Conservation (phyloP, 768 basidiomycete genomes). For the Lanmaoa rubissima region DNA sequence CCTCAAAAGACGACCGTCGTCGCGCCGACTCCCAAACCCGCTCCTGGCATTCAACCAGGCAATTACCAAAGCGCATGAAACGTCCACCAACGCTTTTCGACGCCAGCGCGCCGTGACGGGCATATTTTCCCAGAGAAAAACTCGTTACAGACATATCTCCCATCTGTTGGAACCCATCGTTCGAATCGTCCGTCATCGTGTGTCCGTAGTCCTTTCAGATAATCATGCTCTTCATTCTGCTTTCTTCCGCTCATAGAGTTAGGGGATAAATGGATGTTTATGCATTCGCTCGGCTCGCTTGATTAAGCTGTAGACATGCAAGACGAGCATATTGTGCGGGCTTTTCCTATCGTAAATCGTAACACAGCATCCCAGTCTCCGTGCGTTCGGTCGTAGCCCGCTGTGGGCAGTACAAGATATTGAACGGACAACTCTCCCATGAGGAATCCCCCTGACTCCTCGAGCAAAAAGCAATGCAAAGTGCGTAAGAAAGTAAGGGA, state of each 20-base stretch:
- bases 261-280: background rate
- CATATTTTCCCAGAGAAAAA: background rate
- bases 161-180: background rate
- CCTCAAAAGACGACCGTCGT: conserved; percentile 13
- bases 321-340: background rate
- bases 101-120: background rate
- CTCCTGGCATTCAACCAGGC: conserved; percentile 19
- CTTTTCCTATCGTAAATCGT: no score
- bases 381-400: background rate
- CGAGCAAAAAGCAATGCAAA: background rate
- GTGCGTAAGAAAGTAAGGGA: no score
- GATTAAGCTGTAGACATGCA: background rate
- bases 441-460: no score
- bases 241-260: background rate
- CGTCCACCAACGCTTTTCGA: background rate
- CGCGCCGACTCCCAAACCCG: conserved; percentile 12
- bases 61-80: conserved; percentile 27
- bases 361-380: background rate
- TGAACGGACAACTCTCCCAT: background rate
- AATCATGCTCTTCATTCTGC: background rate
- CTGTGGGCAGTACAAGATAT: background rate
- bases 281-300: background rate
- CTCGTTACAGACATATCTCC: background rate
- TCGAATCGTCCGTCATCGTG: background rate
- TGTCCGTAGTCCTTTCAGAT: background rate